Percentiles rank a stretch among this genome's conserved stretches.
Evolutionary conservation across 352 stramenopile genomes (phyloP).

Genomic region (Phytopythium aichiense): DNA sequence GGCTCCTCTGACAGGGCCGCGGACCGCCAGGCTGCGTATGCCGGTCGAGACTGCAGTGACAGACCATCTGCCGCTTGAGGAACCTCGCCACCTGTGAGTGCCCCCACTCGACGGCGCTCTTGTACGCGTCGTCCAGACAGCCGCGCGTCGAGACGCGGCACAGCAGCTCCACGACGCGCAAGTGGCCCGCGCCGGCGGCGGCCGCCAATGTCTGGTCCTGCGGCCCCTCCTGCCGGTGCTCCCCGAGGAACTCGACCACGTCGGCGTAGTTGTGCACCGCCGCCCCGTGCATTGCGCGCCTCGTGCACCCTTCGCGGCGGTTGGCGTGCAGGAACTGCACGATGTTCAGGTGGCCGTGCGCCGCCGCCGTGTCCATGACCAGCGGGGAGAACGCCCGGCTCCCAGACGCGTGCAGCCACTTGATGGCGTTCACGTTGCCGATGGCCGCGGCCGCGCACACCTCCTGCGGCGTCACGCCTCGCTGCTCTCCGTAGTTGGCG

Average conservation of each 20-base stretch:
- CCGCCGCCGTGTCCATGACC: slow-evolving; percentile 26
- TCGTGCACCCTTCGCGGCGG: slow-evolving; percentile 20
- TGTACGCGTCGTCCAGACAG: slow-evolving; percentile 11
- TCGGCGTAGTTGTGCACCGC: slow-evolving; percentile 21
- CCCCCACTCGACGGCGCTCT: slow-evolving; percentile 7
- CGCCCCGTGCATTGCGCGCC: slow-evolving; percentile 20
- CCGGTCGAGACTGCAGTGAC: not conserved
- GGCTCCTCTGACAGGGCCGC: slow-evolving; percentile 1
- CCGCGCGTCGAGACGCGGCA: slow-evolving; percentile 11
- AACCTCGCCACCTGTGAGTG: slow-evolving; percentile 17
- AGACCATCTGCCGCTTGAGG: slow-evolving; percentile 2
- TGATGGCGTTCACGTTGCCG: slow-evolving; percentile 19
- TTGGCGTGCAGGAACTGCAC: slow-evolving; percentile 21
- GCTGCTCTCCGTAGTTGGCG: not conserved
- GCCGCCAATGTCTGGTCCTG: slow-evolving; percentile 12
- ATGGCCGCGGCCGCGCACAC: slow-evolving; percentile 21
- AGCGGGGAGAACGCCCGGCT: slow-evolving; percentile 14
- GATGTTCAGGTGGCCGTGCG: slow-evolving; percentile 18
- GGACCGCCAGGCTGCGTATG: not conserved
- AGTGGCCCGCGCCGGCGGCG: slow-evolving; percentile 14
- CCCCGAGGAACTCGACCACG: slow-evolving; percentile 16
- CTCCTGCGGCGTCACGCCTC: slow-evolving; percentile 12
- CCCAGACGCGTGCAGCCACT: slow-evolving; percentile 19
- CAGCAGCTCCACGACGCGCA: slow-evolving; percentile 17
- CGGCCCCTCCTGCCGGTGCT: slow-evolving; percentile 15